phyloP scores from a whole-genome alignment of 306 rosid species.

The Abrus pulchellus region DNA sequence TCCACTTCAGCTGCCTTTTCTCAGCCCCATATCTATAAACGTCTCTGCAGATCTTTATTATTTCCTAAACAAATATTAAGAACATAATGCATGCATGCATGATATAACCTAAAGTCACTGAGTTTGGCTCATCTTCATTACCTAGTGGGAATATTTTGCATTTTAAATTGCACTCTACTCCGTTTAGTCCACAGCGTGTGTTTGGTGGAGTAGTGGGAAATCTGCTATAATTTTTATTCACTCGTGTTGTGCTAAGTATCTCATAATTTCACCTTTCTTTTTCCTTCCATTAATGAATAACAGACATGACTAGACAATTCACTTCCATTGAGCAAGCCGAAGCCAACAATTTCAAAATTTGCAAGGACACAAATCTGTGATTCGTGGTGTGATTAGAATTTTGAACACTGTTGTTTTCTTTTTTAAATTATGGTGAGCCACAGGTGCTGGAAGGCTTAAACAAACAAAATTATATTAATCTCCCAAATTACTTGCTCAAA shows the following conservation, averaged over 20 bases:
- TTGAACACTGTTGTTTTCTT: no score
- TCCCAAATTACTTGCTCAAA: no score
- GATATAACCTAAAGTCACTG: not conserved
- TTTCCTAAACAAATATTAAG: no score
- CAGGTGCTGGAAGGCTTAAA: no score
- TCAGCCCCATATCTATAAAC: no score
- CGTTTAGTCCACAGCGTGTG: not conserved
- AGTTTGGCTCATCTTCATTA: not conserved
- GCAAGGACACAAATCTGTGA: not conserved
- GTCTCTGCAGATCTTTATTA: no score
- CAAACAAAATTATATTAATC: no score
- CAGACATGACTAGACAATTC: not conserved
- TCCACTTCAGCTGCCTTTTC: no score
- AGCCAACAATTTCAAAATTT: slow-evolving; percentile 8
- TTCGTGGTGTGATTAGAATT: not conserved
- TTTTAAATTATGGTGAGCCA: not conserved
- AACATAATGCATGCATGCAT: no score
- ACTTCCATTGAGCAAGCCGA: not conserved
- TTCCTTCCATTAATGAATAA: not conserved
- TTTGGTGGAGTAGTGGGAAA: not conserved
- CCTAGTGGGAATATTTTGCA: slow-evolving; percentile 26
- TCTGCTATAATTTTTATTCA: not conserved
- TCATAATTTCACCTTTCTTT: not conserved
- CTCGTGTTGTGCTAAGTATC: not conserved
- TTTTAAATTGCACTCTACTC: not conserved